Evolutionary conservation across 2,329 filamentous ascomycete genomes (phyloP).

Genomic region (Chaetothyriales sp.): DNA sequence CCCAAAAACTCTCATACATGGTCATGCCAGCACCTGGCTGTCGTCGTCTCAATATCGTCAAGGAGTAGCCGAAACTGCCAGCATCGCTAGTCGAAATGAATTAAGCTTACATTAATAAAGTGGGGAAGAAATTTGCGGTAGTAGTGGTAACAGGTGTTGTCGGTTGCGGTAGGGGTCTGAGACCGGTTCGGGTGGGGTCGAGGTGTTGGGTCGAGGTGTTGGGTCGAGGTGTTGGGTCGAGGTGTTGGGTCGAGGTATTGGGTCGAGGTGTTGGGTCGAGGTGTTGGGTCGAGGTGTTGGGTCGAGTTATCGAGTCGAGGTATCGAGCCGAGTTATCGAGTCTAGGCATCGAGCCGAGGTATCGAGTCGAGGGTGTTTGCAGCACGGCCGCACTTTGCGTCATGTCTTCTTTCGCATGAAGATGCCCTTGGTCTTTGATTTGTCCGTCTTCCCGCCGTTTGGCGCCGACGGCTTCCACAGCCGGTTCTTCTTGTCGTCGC

Average conservation of each 20-base stretch:
- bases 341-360: too few relatives aligned
- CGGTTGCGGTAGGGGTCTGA: neutral
- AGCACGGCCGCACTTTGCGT: too few relatives aligned
- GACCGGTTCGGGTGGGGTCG: neutral
- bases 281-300: too few relatives aligned
- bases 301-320: too few relatives aligned
- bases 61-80: neutral
- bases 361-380: too few relatives aligned
- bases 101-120: neutral
- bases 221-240: too few relatives aligned
- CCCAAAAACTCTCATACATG: neutral
- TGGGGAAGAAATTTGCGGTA: neutral
- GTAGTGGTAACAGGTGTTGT: too few relatives aligned
- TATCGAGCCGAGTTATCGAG: too few relatives aligned
- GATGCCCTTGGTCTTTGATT: neutral
- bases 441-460: neutral
- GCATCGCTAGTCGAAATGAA: neutral
- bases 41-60: neutral
- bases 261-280: too few relatives aligned
- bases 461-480: neutral
- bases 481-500: slow-evolving; percentile 4
- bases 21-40: neutral
- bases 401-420: neutral
- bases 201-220: neutral
- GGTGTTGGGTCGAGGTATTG: too few relatives aligned